Conservation (phyloP, 768 basidiomycete species). For the Mycena venus region DNA sequence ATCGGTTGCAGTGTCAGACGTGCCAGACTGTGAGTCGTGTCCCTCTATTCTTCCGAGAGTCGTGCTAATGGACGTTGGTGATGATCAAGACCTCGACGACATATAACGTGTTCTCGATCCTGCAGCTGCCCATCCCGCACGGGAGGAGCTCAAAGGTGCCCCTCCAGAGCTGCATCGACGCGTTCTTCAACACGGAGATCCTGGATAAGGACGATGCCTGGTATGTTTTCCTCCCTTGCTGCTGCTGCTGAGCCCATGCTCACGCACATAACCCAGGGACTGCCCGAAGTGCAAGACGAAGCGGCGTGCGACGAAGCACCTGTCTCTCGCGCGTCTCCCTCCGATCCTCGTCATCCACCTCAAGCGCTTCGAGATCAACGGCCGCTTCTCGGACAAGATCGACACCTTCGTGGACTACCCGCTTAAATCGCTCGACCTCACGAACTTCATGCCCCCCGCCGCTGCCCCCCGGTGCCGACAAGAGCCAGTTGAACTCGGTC, state of each 20-base stretch:
- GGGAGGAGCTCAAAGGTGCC: conserved; percentile 72
- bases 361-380: conserved; percentile 92
- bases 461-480: conserved; percentile 73
- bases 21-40: conserved; percentile 81
- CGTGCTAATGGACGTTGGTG: conserved; percentile 5
- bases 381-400: conserved; percentile 95
- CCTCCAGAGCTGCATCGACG: conserved; percentile 86
- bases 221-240: conserved; percentile 56
- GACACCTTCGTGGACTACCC: conserved; percentile 97
- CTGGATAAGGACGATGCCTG: conserved; percentile 96
- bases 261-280: conserved; percentile 68
- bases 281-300: conserved; percentile 95
- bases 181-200: conserved; percentile 91
- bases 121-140: conserved; percentile 90
- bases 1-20: conserved; percentile 88
- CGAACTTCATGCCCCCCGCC: conserved; percentile 91
- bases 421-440: conserved; percentile 67
- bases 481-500: conserved; percentile 58
- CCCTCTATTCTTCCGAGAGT: background rate
- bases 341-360: conserved; percentile 93
- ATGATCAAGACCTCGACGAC: conserved; percentile 90
- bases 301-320: conserved; percentile 86
- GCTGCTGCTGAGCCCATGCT: background rate
- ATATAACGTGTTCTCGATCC: conserved; percentile 96
- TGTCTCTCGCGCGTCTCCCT: conserved; percentile 93